A percentile compares a stretch with the other conserved stretches of the same genome.
phyloP scores from a whole-genome alignment of 2,329 filamentous ascomycete genomes.

The Colletotrichum chlorophyti region DNA sequence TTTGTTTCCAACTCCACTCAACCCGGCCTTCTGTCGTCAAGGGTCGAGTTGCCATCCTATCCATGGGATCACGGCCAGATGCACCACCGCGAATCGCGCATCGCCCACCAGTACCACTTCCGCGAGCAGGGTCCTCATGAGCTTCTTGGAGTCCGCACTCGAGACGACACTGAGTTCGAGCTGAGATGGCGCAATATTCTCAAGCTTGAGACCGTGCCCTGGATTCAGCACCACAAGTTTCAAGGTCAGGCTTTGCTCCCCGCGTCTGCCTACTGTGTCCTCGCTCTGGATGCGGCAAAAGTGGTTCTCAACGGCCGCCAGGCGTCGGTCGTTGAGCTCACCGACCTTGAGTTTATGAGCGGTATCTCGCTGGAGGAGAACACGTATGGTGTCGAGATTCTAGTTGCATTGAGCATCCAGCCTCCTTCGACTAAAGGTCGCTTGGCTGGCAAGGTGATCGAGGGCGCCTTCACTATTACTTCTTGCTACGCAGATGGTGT shows the following conservation, averaged over 20 bases:
- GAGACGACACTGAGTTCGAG: slow-evolving; percentile 20
- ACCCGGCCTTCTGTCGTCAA: slow-evolving; percentile 27
- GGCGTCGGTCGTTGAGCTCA: slow-evolving; percentile 39
- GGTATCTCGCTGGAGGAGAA: slow-evolving; percentile 40
- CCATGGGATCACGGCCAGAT: slow-evolving; percentile 42
- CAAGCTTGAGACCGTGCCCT: slow-evolving; percentile 34
- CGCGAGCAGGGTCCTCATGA: slow-evolving; percentile 42
- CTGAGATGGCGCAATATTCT: slow-evolving; percentile 33
- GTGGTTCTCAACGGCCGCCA: slow-evolving; percentile 33
- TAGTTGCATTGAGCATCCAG: slow-evolving; percentile 31
- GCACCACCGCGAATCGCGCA: slow-evolving; percentile 43
- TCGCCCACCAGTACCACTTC: slow-evolving; percentile 37
- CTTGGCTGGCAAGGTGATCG: slow-evolving; percentile 7
- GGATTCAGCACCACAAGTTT: slow-evolving; percentile 45
- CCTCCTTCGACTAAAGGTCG: slow-evolving; percentile 25
- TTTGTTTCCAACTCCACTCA: slow-evolving; percentile 35
- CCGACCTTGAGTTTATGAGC: slow-evolving; percentile 39
- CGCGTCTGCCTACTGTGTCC: slow-evolving; percentile 48
- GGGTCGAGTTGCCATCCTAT: slow-evolving; percentile 43
- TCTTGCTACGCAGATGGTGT: slow-evolving; percentile 24
- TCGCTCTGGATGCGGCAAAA: slow-evolving; percentile 50
- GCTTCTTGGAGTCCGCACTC: slow-evolving; percentile 33
- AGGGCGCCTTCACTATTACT: slow-evolving; percentile 29
- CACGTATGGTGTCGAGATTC: slow-evolving; percentile 32
- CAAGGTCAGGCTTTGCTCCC: slow-evolving; percentile 51